These are phyloP conservation scores for Takakia lepidozioides DNA, from an alignment of 225 moss, liverwort and hornwort species.

Conservation along the genomic window DNA sequence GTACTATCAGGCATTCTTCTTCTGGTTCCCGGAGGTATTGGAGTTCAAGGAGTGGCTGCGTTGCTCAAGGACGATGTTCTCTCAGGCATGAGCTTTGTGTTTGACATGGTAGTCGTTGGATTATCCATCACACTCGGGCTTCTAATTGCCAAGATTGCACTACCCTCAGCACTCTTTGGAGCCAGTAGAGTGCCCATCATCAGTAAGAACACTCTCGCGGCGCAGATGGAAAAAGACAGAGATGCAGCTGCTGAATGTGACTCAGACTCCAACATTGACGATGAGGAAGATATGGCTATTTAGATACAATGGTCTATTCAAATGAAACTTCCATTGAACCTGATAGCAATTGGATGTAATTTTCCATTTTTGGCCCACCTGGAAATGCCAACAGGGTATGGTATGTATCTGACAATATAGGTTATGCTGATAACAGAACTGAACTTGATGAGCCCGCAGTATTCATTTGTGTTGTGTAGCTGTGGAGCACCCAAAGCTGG, in stretches of 20 bases:
- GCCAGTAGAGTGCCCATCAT: slow-evolving; percentile 8
- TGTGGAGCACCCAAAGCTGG: no score
- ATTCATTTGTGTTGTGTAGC: no score
- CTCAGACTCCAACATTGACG: slow-evolving; percentile 17
- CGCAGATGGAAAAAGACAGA: slow-evolving; percentile 22
- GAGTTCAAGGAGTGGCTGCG: slow-evolving; percentile 57
- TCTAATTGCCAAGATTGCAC: slow-evolving; percentile 48
- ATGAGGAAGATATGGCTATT: slow-evolving; percentile 47
- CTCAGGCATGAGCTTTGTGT: slow-evolving; percentile 72
- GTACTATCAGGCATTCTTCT: slow-evolving; percentile 64
- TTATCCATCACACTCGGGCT: slow-evolving; percentile 62
- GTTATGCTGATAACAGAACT: no score
- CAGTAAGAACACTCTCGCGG: slow-evolving; percentile 25
- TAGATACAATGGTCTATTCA: no score
- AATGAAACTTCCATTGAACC: no score
- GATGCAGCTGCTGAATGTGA: slow-evolving; percentile 12
- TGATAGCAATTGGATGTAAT: no score
- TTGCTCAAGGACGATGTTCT: slow-evolving; percentile 57
- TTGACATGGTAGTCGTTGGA: slow-evolving; percentile 54
- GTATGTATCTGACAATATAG: no score
- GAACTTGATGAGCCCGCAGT: no score
- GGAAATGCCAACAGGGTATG: no score
- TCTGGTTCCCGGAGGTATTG: slow-evolving; percentile 64
- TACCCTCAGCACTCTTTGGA: slow-evolving; percentile 47
- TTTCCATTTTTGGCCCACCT: no score